These are phyloP conservation scores for Colletotrichum cordylinicola DNA, from an alignment of 2,329 filamentous ascomycete species.

Conservation along the genomic window DNA sequence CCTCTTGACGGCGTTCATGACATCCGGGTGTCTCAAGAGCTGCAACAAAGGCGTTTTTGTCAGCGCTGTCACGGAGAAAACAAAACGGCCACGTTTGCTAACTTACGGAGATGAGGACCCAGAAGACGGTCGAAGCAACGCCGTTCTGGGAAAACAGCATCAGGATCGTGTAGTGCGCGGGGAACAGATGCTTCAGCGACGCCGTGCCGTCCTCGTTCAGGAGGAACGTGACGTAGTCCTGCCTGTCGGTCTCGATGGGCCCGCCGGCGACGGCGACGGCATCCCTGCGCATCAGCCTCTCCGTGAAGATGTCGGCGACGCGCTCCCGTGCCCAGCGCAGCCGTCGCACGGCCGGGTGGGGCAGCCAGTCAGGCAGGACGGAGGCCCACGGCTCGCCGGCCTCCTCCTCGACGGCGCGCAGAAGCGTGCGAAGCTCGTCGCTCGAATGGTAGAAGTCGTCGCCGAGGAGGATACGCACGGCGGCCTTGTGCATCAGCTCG, in stretches of 20 bases:
- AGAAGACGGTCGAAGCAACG: constrained; percentile 16
- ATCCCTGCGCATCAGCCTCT: constrained; percentile 19
- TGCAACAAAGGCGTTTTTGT: neutral
- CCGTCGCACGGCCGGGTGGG: constrained; percentile 13
- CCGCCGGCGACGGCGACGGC: neutral
- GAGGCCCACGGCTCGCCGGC: neutral
- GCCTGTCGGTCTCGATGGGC: neutral
- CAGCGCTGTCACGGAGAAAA: neutral
- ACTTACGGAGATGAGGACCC: constrained; percentile 24
- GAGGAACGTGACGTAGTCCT: constrained; percentile 25
- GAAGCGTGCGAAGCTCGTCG: constrained; percentile 17
- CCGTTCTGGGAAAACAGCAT: constrained; percentile 25
- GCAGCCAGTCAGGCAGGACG: constrained; percentile 22
- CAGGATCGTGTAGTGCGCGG: constrained; percentile 21
- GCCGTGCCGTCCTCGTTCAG: constrained; percentile 20
- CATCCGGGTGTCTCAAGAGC: constrained; percentile 22
- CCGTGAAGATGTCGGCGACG: constrained; percentile 22
- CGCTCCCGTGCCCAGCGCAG: constrained; percentile 17
- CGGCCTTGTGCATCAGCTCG: constrained; percentile 17
- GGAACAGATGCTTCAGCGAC: constrained; percentile 10
- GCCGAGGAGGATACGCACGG: constrained; percentile 22
- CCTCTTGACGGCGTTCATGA: constrained; percentile 16
- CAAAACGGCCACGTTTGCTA: neutral
- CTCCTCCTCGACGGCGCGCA: constrained; percentile 18
- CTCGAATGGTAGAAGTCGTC: constrained; percentile 23